Evolutionary conservation across 345 rosid genomes (phyloP).

Genomic region (Trapa incisa): DNA sequence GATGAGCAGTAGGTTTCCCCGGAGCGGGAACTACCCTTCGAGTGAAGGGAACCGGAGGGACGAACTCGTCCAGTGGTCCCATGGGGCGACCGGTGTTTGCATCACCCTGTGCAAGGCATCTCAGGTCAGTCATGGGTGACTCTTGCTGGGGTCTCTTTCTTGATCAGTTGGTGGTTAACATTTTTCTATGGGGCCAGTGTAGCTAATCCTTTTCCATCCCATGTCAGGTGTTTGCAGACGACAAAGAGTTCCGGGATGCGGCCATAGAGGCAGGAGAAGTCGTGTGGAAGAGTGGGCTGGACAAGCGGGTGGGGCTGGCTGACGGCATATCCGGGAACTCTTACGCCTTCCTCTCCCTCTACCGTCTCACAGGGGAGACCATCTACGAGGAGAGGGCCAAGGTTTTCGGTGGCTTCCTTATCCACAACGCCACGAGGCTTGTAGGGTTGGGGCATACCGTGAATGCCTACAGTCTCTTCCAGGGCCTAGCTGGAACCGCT

Average conservation of each 20-base stretch:
- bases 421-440: constrained; percentile 26
- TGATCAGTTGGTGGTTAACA: too few species aligned
- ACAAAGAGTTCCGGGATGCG: constrained; percentile 61
- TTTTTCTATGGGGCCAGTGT: too few species aligned
- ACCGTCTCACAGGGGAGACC: constrained; percentile 58
- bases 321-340: constrained; percentile 84
- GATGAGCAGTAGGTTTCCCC: constrained; percentile 74
- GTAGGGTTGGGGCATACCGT: constrained; percentile 13
- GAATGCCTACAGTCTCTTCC: constrained; percentile 49
- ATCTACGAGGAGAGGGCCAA: constrained; percentile 66
- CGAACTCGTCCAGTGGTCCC: constrained; percentile 84
- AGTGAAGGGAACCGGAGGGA: constrained; percentile 88
- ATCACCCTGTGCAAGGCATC: constrained; percentile 82
- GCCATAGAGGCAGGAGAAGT: constrained; percentile 97
- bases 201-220: not conserved
- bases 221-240: constrained; percentile 42
- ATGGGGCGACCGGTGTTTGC: constrained; percentile 70
- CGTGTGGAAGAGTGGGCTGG: constrained; percentile 80
- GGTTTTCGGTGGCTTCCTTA: constrained; percentile 63
- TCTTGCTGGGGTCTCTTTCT: too few species aligned
- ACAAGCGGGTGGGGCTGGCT: constrained; percentile 65
- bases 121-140: constrained; percentile 23
- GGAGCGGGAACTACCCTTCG: constrained; percentile 77
- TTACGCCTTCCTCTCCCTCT: constrained; percentile 66
- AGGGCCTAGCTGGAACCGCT: constrained; percentile 59